Conservation (phyloP, 139 green algal genomes). For the Spirogloea muscicola region DNA sequence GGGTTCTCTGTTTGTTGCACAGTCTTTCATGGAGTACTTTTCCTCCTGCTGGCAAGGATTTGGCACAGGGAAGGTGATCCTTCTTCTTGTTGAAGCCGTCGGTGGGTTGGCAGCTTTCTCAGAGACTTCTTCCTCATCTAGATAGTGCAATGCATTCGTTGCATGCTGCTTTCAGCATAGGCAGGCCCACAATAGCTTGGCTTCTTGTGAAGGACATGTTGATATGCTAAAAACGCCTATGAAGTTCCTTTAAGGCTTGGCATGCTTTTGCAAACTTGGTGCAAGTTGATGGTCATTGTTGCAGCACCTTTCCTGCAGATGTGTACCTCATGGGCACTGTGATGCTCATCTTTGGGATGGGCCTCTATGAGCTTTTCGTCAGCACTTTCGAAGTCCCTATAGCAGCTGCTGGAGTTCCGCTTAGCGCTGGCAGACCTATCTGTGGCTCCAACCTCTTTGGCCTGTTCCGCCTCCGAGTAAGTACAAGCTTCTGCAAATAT, state of each 20-base stretch:
- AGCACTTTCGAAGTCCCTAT: neutral
- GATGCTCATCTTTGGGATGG: conserved; percentile 35
- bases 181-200: too few species aligned
- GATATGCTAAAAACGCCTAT: neutral
- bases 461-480: neutral
- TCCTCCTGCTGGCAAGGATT: neutral
- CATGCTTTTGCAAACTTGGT: neutral
- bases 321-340: conserved; percentile 20
- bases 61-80: conserved; percentile 8
- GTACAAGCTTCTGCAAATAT: neutral
- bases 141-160: too few species aligned
- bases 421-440: neutral
- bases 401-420: neutral
- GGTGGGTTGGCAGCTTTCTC: neutral
- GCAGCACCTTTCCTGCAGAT: too few species aligned
- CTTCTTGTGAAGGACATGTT: neutral
- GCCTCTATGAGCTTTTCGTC: conserved; percentile 23
- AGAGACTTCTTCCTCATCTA: neutral
- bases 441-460: neutral
- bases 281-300: neutral
- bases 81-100: conserved; percentile 8
- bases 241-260: neutral
- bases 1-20: neutral
- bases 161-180: too few species aligned
- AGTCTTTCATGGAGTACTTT: neutral